These are phyloP conservation scores for Leucoagaricus sp. DNA, from an alignment of 1,284 basidiomycete species.

Conservation along the genomic window DNA sequence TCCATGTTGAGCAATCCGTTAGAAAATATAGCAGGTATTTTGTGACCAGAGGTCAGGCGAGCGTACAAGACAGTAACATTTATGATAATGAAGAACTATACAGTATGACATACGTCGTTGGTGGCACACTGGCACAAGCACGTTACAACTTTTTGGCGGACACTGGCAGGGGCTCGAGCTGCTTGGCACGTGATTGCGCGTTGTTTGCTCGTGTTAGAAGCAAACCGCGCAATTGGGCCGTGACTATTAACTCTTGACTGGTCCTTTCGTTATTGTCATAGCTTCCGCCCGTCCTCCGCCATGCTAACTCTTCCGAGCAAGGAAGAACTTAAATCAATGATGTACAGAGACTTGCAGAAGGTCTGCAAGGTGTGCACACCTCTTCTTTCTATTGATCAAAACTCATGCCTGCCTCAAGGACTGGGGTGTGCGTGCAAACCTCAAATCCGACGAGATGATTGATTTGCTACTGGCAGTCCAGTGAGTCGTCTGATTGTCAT, in stretches of 20 bases:
- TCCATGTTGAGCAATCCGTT: background rate
- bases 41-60: too few species aligned
- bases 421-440: slow-evolving; percentile 75
- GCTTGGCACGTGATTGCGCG: slow-evolving; percentile 50
- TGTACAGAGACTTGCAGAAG: slow-evolving; percentile 69
- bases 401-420: slow-evolving; percentile 45
- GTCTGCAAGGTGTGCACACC: slow-evolving; percentile 65
- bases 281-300: slow-evolving; percentile 18
- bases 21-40: background rate
- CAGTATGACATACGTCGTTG: background rate
- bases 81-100: too few species aligned
- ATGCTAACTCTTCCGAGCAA: slow-evolving; percentile 45
- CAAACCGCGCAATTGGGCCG: slow-evolving; percentile 43
- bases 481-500: slow-evolving; percentile 30
- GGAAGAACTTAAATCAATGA: slow-evolving; percentile 61
- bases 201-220: slow-evolving; percentile 46
- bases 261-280: slow-evolving; percentile 5
- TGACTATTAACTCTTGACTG: slow-evolving; percentile 24
- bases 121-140: background rate
- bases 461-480: slow-evolving; percentile 66
- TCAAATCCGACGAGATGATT: slow-evolving; percentile 76
- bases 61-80: too few species aligned
- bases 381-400: background rate
- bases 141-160: background rate
- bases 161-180: background rate